Base-by-base conservation (phyloP, 1,139 yeast genomes). In the Meyerozyma sp. region DNA sequence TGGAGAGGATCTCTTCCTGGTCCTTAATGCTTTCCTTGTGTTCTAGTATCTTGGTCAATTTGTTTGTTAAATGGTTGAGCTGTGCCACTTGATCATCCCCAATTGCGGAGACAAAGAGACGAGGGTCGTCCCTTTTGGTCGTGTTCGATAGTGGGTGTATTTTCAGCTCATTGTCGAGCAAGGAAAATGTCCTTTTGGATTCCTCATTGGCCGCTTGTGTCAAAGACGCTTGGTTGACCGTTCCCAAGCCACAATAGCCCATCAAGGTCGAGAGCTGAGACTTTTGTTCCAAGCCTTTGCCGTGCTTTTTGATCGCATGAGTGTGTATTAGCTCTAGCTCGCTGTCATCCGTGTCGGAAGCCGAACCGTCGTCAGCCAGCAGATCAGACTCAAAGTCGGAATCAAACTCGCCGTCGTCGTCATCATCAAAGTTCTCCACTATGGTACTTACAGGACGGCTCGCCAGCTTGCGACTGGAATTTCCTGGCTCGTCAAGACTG, bases 1-100 rank as follows among this genome's bases (percentile, higher is more conserved):
- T 45, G 13, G 49, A 46, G 5, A 42, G 25, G 13, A 45, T 41
- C 41, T 46, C 40, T 40, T 53, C 59, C 20, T 57, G 58, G 23
- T 58, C 52, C 21, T 29, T 46, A 41, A 37, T 48, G 30, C 46
- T 55, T 52, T 36, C 57, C 53, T 44, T 52, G 49, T 48, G 52
- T 49, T 52, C 60, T 46, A 45, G 54, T 48, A 48, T 59, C 49
- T 47, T 54, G 52, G 49, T 57, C 55, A 58, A 73, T 69, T 73
- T 74, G 26, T 62, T 70, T 40, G 76, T 70, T 51, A 81, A 59
- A 35, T 65, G 62, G 44, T 78, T 73, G 42, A 82, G 78, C 42
- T 81, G 54, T 36, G 66, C 62, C 34, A 81, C 63, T 52, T 82
- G 87, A 10, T 66, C 63, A 16, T 77, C 77, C 29, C 81, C 79